Base-by-base conservation (phyloP, 2,329 filamentous ascomycete species). In the Pseudogymnoascus sp. region DNA sequence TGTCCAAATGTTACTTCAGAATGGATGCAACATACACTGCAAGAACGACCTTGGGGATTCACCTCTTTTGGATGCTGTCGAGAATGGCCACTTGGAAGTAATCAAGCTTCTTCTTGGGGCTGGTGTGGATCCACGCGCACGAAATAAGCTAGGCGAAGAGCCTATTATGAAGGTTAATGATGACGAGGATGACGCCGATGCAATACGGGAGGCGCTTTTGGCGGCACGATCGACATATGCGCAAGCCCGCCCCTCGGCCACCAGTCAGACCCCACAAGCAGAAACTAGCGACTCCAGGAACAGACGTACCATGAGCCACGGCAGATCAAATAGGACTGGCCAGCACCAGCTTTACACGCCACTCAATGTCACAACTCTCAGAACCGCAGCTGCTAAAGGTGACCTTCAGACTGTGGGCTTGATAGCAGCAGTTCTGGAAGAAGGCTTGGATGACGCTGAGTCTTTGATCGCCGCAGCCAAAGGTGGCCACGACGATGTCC, bases 41-140 rank as follows among this genome's bases (percentile, higher is more conserved):
- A 78, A 86, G 62, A 86, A 88, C 68, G 86, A 90, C 68, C 88
- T 91, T 68, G 91, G 90, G 69, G 94, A 99, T 69, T 97, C 94
- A 0, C 94, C 94, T 28, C 81, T 99, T 35, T 87, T 99, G 60
- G 94, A 99, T 76, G 94, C 94, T 4, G 91, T 97, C 28, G 94
- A 97, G 67, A 99, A 99, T 69, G 90, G 90, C 1, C 92, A 99
- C 70, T 73, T 96, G 6, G 89, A 89, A 16, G 93, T 97, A 3
- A 89, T 99, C 41, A 90, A 86, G 69, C 78, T 96, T 8, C 77
- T 99, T 34, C 79, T 99, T 2, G 84, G 88, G 61, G 88, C 92
- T 61, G 93, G 92, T 9, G 93, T 96, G 11, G 95, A 99, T 70
- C 94, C 94, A 57, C 86, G 91, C 58, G 89, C 91, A 66, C 87